Evolutionary conservation across 1,139 yeast genomes (phyloP), one percentile per base, ranked within the genome.

Genomic region (Debaryomyces coudertii): DNA sequence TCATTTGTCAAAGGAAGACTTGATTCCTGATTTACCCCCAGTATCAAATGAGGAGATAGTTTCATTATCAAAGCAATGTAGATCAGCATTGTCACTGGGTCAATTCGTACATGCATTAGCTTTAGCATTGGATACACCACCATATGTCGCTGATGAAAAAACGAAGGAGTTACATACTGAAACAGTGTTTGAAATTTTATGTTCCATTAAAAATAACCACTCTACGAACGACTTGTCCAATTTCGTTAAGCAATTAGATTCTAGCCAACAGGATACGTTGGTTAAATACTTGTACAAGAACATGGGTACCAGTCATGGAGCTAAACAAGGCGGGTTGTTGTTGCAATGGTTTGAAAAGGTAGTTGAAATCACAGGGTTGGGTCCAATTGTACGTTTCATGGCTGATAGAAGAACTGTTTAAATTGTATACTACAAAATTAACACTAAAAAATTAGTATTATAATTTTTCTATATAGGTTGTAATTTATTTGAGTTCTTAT

Each of bases 291-390:
- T 93, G 50, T 95, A 92, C 69, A 87, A 85, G 60, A 90, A 90
- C 38, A 90, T 95, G 96, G 74, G 83, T 34, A 72, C 85, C 7
- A 77, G 82, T 24, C 82, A 83, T 55, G 90, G 95, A 4, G 90
- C 90, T 54, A 88, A 87, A 56, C 90, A 87, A 56, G 96, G 97
- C 16, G 96, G 96, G 40, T 76, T 85, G 45, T 68, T 95, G 57
- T 80, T 95, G 60, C 79, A 84, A 33, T 95, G 99, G 99, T 90
- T 87, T 62, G 98, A 93, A 58, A 90, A 90, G 68, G 81, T 95
- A 22, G 85, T 89, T 34, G 95, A 87, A 52, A 69, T 81, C 36
- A 82, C 92, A 11, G 98, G 98, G 14, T 83, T 87, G 62, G 97
- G 96, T 8, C 88, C 96, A 36, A 86, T 93, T 56, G 87, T 88